A percentile compares a stretch with the other conserved stretches of the same genome.
Conservation (phyloP, 2,329 filamentous ascomycete species). For the Purpureocillium lavendulum region DNA sequence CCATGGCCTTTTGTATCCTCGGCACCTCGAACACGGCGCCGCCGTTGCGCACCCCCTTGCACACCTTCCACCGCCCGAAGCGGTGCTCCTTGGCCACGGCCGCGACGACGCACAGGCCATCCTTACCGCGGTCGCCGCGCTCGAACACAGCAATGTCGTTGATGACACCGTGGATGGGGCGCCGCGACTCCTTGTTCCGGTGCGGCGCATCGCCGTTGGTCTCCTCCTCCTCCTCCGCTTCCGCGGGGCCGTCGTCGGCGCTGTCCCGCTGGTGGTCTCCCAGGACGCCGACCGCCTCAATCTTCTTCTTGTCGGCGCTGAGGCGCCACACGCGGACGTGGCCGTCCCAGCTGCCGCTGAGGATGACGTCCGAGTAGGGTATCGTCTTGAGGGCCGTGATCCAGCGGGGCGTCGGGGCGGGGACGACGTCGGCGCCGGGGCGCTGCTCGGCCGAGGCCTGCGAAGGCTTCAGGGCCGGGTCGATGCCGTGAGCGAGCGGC, state of each 20-base stretch:
- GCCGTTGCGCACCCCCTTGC: constrained; percentile 62
- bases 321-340: constrained; percentile 79
- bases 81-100: constrained; percentile 81
- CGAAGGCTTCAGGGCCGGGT: constrained; percentile 58
- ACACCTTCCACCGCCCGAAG: constrained; percentile 71
- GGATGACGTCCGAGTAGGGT: constrained; percentile 81
- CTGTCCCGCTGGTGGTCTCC: constrained; percentile 28
- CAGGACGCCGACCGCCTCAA: constrained; percentile 65
- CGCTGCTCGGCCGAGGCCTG: constrained; percentile 66
- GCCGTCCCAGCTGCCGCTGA: constrained; percentile 90
- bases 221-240: constrained; percentile 15
- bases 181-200: constrained; percentile 5
- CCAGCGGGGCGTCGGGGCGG: constrained; percentile 66
- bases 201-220: constrained; percentile 8
- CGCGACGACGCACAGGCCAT: constrained; percentile 76
- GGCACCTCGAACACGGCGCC: constrained; percentile 83
- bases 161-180: constrained; percentile 61
- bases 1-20: constrained; percentile 23
- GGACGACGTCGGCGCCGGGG: constrained; percentile 50
- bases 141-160: constrained; percentile 88
- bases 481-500: constrained; percentile 75
- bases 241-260: constrained; percentile 17
- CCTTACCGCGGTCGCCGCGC: constrained; percentile 64
- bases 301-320: constrained; percentile 69
- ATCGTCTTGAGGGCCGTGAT: constrained; percentile 84